A percentile compares a stretch with the other conserved stretches of the same genome.
Evolutionary conservation across 2,329 filamentous ascomycete genomes (phyloP).

Genomic region (Cladophialophora carrionii): DNA sequence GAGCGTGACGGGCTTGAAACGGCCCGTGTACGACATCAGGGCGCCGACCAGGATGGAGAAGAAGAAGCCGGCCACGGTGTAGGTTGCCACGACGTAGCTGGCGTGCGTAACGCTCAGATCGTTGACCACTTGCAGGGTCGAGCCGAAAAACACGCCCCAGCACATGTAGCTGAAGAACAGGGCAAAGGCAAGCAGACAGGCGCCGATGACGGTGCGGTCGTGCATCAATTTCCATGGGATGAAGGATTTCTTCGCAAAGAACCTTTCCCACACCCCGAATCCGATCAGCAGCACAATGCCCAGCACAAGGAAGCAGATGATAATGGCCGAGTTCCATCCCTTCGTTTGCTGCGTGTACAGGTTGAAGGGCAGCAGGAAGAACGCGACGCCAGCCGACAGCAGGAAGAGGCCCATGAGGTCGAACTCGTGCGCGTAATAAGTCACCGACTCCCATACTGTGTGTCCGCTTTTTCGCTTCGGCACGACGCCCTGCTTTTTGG

Average conservation of each 20-base stretch:
- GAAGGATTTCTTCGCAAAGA: slow-evolving; percentile 56
- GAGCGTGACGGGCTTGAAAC: slow-evolving; percentile 56
- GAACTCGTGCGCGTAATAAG: slow-evolving; percentile 61
- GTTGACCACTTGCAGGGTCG: slow-evolving; percentile 45
- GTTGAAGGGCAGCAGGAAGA: slow-evolving; percentile 68
- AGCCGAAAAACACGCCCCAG: slow-evolving; percentile 40
- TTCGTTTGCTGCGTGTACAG: slow-evolving; percentile 49
- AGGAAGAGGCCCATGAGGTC: slow-evolving; percentile 65
- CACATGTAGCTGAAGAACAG: slow-evolving; percentile 40
- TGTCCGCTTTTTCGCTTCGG: slow-evolving; percentile 50
- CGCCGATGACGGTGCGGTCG: slow-evolving; percentile 32
- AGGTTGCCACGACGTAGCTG: slow-evolving; percentile 54
- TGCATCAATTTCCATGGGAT: slow-evolving; percentile 55
- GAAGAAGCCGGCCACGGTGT: slow-evolving; percentile 55
- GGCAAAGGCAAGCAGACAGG: slow-evolving; percentile 23
- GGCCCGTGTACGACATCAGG: slow-evolving; percentile 52
- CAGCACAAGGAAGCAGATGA: slow-evolving; percentile 57
- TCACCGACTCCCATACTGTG: slow-evolving; percentile 49
- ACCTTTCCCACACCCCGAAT: slow-evolving; percentile 61
- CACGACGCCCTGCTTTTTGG: slow-evolving; percentile 58
- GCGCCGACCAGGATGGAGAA: slow-evolving; percentile 57
- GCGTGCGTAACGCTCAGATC: slow-evolving; percentile 44
- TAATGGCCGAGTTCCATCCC: slow-evolving; percentile 50
- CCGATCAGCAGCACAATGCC: slow-evolving; percentile 57
- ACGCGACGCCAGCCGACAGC: slow-evolving; percentile 61